Evolutionary conservation across 306 rosid genomes (phyloP).

Genomic region (Quillaja saponaria): DNA sequence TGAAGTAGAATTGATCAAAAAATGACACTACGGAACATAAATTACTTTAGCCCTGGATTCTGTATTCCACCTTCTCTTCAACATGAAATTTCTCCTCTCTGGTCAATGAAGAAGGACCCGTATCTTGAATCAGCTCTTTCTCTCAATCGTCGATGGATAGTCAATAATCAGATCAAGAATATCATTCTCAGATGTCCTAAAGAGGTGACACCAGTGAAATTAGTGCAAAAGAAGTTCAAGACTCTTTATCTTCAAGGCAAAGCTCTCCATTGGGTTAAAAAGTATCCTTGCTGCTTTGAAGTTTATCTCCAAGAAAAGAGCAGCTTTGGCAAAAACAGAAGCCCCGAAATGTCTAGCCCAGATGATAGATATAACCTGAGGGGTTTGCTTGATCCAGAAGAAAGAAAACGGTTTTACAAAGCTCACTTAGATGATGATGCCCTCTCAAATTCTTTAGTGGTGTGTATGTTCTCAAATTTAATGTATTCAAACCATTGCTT

Average conservation of each 20-base stretch:
- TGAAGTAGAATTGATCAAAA: too few species aligned
- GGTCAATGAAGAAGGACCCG: slow-evolving; percentile 92
- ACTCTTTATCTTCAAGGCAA: slow-evolving; percentile 86
- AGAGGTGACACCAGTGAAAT: slow-evolving; percentile 50
- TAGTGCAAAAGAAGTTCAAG: slow-evolving; percentile 80
- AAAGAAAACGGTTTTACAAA: slow-evolving; percentile 82
- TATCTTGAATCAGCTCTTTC: slow-evolving; percentile 79
- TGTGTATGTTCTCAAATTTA: background rate
- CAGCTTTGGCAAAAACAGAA: slow-evolving; percentile 46
- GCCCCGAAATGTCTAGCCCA: slow-evolving; percentile 29
- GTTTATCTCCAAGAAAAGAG: slow-evolving; percentile 47
- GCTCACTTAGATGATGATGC: slow-evolving; percentile 73
- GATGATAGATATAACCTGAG: slow-evolving; percentile 51
- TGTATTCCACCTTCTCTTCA: slow-evolving; percentile 6
- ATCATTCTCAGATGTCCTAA: slow-evolving; percentile 70
- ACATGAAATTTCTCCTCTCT: slow-evolving; percentile 54
- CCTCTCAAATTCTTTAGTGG: slow-evolving; percentile 29
- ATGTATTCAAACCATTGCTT: too few species aligned
- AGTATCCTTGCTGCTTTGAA: slow-evolving; percentile 80
- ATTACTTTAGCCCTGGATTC: background rate
- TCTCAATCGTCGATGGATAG: slow-evolving; percentile 76
- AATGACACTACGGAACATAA: background rate
- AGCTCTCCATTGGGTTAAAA: slow-evolving; percentile 78
- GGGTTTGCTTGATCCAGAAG: slow-evolving; percentile 80
- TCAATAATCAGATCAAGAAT: slow-evolving; percentile 83